Evolutionary conservation across 2,329 filamentous ascomycete species (phyloP).

Genomic region (Xylaria multiplex): DNA sequence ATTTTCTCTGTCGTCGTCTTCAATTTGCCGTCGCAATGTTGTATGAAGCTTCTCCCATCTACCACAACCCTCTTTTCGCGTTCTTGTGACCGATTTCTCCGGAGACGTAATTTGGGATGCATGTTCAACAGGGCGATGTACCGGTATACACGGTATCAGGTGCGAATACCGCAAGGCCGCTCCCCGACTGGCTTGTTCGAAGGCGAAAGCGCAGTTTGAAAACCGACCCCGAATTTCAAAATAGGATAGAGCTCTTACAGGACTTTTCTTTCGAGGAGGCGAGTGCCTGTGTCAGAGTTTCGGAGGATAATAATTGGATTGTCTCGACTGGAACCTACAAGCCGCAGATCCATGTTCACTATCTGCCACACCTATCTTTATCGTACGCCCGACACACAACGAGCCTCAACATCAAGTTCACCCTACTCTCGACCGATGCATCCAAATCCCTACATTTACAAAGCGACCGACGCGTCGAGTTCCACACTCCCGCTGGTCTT

Average conservation of each 20-base stretch:
- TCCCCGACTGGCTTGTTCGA: slow-evolving; percentile 92
- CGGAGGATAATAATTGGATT: slow-evolving; percentile 96
- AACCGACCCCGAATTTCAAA: slow-evolving; percentile 90
- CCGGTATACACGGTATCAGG: slow-evolving; percentile 96
- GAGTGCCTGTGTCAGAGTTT: slow-evolving; percentile 84
- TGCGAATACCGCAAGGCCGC: slow-evolving; percentile 82
- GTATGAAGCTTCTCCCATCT: neutral
- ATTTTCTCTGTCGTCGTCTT: slow-evolving; percentile 31
- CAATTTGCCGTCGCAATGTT: neutral
- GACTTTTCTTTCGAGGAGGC: slow-evolving; percentile 99
- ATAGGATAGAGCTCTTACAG: slow-evolving; percentile 91
- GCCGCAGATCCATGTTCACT: slow-evolving; percentile 94
- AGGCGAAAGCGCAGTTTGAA: slow-evolving; percentile 92
- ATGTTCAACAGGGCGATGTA: slow-evolving; percentile 83
- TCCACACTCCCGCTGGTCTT: slow-evolving; percentile 75
- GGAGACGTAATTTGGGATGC: slow-evolving; percentile 63
- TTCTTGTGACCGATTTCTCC: slow-evolving; percentile 17
- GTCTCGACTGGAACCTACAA: slow-evolving; percentile 87
- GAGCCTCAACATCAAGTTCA: slow-evolving; percentile 89
- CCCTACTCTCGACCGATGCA: slow-evolving; percentile 89
- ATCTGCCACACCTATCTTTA: slow-evolving; percentile 91
- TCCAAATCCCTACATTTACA: slow-evolving; percentile 95
- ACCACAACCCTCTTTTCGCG: neutral
- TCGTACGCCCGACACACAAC: slow-evolving; percentile 90
- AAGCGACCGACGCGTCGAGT: slow-evolving; percentile 88